Percentiles rank a stretch among this genome's conserved stretches.
Conservation (phyloP, 371 early-diverging fungal species). For the Lichtheimia corymbifera region DNA sequence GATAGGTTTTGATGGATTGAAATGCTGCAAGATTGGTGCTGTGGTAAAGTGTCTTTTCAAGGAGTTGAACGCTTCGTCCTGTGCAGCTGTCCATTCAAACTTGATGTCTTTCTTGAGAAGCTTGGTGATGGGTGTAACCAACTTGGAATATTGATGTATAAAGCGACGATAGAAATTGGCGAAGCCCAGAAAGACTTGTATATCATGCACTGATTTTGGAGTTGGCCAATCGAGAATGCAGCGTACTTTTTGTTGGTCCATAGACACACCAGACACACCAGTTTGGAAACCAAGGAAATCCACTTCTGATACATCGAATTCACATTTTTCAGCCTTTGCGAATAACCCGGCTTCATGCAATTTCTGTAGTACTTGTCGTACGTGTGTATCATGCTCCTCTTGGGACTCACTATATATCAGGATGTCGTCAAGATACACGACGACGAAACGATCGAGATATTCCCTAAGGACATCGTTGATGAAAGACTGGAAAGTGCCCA, state of each 20-base stretch:
- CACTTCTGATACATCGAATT: constrained; percentile 31
- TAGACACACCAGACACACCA: constrained; percentile 17
- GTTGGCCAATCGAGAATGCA: constrained; percentile 39
- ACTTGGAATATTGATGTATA: constrained; percentile 38
- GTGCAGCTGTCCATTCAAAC: constrained; percentile 33
- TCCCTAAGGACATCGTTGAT: constrained; percentile 38
- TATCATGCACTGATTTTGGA: constrained; percentile 30
- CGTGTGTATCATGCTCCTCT: constrained; percentile 42
- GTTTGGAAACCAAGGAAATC: constrained; percentile 51
- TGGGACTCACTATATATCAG: constrained; percentile 35
- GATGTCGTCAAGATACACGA: constrained; percentile 63
- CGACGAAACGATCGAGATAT: constrained; percentile 30
- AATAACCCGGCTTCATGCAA: constrained; percentile 29
- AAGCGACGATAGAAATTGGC: constrained; percentile 55
- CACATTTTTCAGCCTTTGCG: constrained; percentile 40
- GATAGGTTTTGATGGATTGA: constrained; percentile 33
- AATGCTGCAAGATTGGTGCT: constrained; percentile 24
- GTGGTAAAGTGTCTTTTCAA: constrained; percentile 36
- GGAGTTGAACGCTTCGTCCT: constrained; percentile 32
- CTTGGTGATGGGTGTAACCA: constrained; percentile 37
- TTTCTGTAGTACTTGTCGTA: constrained; percentile 31
- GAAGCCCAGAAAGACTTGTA: constrained; percentile 55
- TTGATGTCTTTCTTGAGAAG: constrained; percentile 29
- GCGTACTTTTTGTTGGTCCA: constrained; percentile 35
- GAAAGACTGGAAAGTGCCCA: constrained; percentile 41